Conservation (phyloP, 176 grass and related monocot genomes). For the Themeda triandra region DNA sequence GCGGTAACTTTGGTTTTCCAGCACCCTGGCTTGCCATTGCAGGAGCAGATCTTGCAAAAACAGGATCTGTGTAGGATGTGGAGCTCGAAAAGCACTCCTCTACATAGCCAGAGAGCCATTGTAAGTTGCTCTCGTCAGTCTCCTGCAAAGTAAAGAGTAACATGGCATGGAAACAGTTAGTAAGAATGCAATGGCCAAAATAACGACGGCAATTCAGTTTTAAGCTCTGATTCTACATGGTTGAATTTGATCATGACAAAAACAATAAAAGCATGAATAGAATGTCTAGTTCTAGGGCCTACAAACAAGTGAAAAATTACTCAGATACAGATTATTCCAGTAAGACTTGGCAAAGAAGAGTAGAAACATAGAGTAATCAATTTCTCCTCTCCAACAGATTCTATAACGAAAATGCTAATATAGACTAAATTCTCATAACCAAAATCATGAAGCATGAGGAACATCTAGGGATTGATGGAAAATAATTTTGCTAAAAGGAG, state of each 20-base stretch:
- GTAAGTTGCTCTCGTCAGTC: constrained; percentile 49
- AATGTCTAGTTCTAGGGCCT: not conserved
- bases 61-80: constrained; percentile 27
- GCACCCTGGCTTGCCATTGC: constrained; percentile 9
- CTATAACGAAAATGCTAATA: not conserved
- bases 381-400: not conserved
- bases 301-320: not conserved
- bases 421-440: not conserved
- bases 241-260: not conserved
- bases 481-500: constrained; percentile 7
- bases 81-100: constrained; percentile 74
- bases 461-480: not conserved
- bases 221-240: not conserved
- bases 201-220: not conserved
- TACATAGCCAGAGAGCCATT: constrained; percentile 84
- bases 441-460: not conserved
- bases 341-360: not conserved
- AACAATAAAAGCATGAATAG: not conserved
- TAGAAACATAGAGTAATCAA: not conserved
- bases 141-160: constrained; percentile 56
- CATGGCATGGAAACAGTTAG: constrained; percentile 19
- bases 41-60: constrained; percentile 19
- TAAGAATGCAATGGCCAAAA: not conserved
- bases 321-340: not conserved
- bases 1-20: constrained; percentile 21